Conservation (phyloP, 2,329 filamentous ascomycete species). For the Microcyclospora pomicola region DNA sequence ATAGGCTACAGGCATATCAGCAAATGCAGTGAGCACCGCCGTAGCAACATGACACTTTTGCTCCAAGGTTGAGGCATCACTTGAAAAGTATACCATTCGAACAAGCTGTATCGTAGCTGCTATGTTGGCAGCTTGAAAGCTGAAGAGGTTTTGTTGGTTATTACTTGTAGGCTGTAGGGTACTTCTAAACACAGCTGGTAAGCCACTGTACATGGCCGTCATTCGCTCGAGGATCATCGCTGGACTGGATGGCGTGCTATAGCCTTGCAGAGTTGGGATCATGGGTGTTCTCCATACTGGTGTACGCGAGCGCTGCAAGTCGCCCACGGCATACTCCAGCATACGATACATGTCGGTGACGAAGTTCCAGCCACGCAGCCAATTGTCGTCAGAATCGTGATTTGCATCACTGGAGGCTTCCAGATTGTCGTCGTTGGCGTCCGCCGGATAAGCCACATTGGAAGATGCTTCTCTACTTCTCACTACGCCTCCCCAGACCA, state of each 20-base stretch:
- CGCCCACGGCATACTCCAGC: slow-evolving; percentile 36
- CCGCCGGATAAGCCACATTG: slow-evolving; percentile 36
- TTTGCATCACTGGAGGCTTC: slow-evolving; percentile 13
- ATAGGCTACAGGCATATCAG: slow-evolving; percentile 31
- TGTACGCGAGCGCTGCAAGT: slow-evolving; percentile 7
- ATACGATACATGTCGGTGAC: slow-evolving; percentile 43
- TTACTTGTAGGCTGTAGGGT: slow-evolving; percentile 20
- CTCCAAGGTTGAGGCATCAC: slow-evolving; percentile 19
- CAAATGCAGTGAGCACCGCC: slow-evolving; percentile 32
- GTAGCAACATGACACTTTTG: slow-evolving; percentile 34
- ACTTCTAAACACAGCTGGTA: slow-evolving; percentile 21
- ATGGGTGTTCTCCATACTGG: slow-evolving; percentile 1
- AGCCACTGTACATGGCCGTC: slow-evolving; percentile 13
- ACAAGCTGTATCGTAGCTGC: slow-evolving; percentile 35
- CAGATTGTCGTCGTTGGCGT: slow-evolving; percentile 35
- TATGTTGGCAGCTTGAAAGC: slow-evolving; percentile 39
- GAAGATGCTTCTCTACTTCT: slow-evolving; percentile 33
- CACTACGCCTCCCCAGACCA: slow-evolving; percentile 38
- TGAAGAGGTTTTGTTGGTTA: slow-evolving; percentile 26
- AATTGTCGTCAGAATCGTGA: slow-evolving; percentile 18
- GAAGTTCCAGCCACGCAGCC: slow-evolving; percentile 46
- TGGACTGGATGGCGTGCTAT: slow-evolving; percentile 14
- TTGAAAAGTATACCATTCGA: slow-evolving; percentile 31
- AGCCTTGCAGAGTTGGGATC: slow-evolving; percentile 3
- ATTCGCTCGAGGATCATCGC: slow-evolving; percentile 14